Evolutionary conservation across 768 basidiomycete genomes (phyloP).

Genomic region (Pisolithus microcarpus): DNA sequence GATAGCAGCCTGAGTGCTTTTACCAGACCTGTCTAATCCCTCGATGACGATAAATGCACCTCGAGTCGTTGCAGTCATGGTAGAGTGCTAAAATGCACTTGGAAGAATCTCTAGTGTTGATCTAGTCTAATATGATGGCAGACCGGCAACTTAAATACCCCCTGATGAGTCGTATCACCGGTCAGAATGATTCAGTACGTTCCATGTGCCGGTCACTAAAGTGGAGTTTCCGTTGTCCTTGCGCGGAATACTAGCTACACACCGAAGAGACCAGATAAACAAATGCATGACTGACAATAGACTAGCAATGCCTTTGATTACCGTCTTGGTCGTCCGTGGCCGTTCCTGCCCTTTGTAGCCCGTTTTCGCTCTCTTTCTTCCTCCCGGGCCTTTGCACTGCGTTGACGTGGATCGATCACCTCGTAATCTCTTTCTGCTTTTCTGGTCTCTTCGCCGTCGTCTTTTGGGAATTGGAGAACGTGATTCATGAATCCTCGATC

Average conservation of each 20-base stretch:
- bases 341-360: constrained; percentile 19
- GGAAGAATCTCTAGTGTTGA: too few relatives aligned
- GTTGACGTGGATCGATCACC: constrained; percentile 76
- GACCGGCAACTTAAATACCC: too few relatives aligned
- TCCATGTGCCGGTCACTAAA: too few relatives aligned
- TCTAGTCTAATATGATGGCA: too few relatives aligned
- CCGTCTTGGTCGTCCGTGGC: constrained; percentile 15
- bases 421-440: constrained; percentile 85
- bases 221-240: too few relatives aligned
- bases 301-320: constrained; percentile 2
- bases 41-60: constrained; percentile 90
- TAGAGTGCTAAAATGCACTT: background rate
- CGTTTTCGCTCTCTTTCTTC: constrained; percentile 67
- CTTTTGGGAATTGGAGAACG: constrained; percentile 69
- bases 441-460: constrained; percentile 61
- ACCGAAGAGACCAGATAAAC: too few relatives aligned
- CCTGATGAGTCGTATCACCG: too few relatives aligned
- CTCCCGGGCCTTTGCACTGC: constrained; percentile 67
- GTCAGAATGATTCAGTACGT: too few relatives aligned
- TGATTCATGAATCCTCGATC: constrained; percentile 73
- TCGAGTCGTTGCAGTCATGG: constrained; percentile 23
- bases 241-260: too few relatives aligned
- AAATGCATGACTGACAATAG: too few relatives aligned
- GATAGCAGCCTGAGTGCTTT: constrained; percentile 75
- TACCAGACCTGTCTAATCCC: constrained; percentile 93